phyloP scores from a whole-genome alignment of 306 rosid species.

The Pterocarpus santalinus region DNA sequence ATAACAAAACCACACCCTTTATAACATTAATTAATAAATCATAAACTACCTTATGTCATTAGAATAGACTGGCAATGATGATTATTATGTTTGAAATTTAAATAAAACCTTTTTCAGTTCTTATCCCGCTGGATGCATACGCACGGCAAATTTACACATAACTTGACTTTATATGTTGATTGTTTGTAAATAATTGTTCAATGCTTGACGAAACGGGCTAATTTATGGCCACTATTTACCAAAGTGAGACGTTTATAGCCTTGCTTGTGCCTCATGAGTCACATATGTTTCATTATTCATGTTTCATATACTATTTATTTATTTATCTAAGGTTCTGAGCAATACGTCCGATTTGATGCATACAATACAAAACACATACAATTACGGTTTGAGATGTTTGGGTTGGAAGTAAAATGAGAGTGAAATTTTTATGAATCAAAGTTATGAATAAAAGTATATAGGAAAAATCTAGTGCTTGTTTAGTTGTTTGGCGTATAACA shows the following conservation, averaged over 20 bases:
- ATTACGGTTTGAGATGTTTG: no score
- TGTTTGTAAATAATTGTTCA: not conserved
- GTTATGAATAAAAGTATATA: no score
- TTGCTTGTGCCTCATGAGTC: not conserved
- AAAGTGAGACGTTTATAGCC: not conserved
- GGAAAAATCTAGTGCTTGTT: no score
- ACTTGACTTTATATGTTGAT: not conserved
- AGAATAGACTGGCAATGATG: not conserved
- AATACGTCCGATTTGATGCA: no score
- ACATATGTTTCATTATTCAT: not conserved
- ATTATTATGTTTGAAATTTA: not conserved
- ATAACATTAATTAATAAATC: not conserved
- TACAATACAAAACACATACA: no score
- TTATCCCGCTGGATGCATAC: not conserved
- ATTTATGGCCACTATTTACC: not conserved
- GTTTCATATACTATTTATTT: not conserved
- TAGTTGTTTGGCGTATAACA: no score
- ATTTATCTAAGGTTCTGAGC: no score
- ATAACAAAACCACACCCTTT: not conserved
- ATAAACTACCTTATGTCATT: not conserved
- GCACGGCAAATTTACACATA: no score
- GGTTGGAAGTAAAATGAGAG: no score
- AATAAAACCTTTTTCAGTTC: not conserved
- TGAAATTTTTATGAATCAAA: no score
- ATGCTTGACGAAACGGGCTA: not conserved